Conservation (phyloP, 257 asterid genomes). For the Fraxinus pennsylvanica region DNA sequence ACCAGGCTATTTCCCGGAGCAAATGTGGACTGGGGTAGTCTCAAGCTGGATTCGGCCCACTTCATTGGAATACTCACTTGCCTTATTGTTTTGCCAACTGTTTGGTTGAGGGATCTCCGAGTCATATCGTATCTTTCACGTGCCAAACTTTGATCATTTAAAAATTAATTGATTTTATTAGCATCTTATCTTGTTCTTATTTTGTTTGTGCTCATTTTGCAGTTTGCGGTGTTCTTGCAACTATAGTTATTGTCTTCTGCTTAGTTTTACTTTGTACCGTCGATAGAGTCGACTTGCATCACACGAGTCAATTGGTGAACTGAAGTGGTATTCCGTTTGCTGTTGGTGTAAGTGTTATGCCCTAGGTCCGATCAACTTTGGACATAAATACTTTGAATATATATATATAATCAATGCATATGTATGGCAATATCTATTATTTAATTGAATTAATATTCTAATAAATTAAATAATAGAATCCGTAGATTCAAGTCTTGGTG, state of each 20-base stretch:
- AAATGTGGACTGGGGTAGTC: constrained; percentile 48
- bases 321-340: constrained; percentile 82
- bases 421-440: too few relatives aligned
- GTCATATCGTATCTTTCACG: constrained; percentile 85
- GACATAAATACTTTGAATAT: too few relatives aligned
- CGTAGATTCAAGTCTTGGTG: too few relatives aligned
- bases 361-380: too few relatives aligned
- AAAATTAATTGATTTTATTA: background rate
- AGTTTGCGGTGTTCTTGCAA: constrained; percentile 80
- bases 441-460: too few relatives aligned
- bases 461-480: too few relatives aligned
- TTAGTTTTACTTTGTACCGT: constrained; percentile 50
- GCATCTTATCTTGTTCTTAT: background rate
- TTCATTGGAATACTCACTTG: constrained; percentile 56
- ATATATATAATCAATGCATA: too few relatives aligned
- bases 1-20: constrained; percentile 68
- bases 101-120: constrained; percentile 79
- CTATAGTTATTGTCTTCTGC: constrained; percentile 52
- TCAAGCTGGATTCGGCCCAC: constrained; percentile 61
- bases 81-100: constrained; percentile 67
- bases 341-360: constrained; percentile 75
- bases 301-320: constrained; percentile 45
- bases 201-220: constrained; percentile 26
- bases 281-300: constrained; percentile 52
- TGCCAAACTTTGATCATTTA: constrained; percentile 17